Base-by-base conservation (phyloP, 1,284 basidiomycete species). In the Tilletia horrida region DNA sequence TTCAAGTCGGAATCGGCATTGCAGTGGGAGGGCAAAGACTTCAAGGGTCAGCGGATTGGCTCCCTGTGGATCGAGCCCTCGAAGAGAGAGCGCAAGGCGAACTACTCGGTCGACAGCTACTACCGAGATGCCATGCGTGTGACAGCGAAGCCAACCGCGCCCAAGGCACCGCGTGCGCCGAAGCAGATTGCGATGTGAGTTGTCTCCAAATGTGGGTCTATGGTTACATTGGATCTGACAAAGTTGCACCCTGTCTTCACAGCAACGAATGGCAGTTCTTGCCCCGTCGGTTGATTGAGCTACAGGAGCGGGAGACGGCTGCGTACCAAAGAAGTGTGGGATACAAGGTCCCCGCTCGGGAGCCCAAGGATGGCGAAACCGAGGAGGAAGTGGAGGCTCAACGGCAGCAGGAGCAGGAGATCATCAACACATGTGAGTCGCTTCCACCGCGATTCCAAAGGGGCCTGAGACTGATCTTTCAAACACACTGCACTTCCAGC, bases 181-280 rank as follows among this genome's bases (percentile, higher is more conserved):
- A 95, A 95, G 83, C 92, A 96, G 83, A 87, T 94, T 68, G 85
- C 87, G 16, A 86, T 91, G 90, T 91, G 68, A 67, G 89, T 85
- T 35, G 3, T 21, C 21, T 27, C 6, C 14, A 23, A 21, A 21
- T 52, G 13, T 21, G 21, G 35, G 35, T 23, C 11, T 18, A 48
- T 18, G 9, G 7, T 2, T 18, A 1, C 25, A n/a, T 9, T 48
- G 43, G 47, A n/a, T 11, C 47, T 16, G 43, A 31, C 18, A 7
- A 6, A 3, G 25, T 43, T 44, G 35, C 35, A 21, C 16, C n/a
- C 14, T 18, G 16, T 3, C 31, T 52, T 44, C 42, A 55, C 73
- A 93, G 92, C 73, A 90, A 95, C 84, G 95, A 97, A 82, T 97
- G 94, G 86, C 95, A 98, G 80, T 98, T 99, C 86, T 97, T 92